Base-by-base conservation (phyloP, 192 early-diverging fungal genomes). In the Chytriomyces hyalinus region DNA sequence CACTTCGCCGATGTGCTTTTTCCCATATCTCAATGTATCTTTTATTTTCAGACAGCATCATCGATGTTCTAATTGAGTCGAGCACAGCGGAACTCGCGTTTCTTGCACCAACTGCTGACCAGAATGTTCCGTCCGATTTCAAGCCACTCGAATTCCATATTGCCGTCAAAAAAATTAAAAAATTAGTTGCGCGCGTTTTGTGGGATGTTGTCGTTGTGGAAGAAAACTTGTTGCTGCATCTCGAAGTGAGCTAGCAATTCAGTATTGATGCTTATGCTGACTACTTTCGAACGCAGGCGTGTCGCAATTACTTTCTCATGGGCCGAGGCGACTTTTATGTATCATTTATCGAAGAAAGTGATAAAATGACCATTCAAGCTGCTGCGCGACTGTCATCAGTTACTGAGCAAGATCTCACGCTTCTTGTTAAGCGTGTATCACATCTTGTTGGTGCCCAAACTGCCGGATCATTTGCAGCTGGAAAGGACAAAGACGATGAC, bases 141-240 rank as follows among this genome's bases (percentile, higher is more conserved):
- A 79, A 77, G 36, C 66, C 78, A 4, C 67, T 79, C 22, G 77
- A 81, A 73, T 75, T 86, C 49, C 68, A 88, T 77, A 80, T 76
- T 9, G 76, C 84, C 0, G 75, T 92, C 6, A 59, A 80, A 51
- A 75, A 73, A 22, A 85, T 93, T 22, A 85, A 91, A 43, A 63
- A 76, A 11, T 84, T 87, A 6, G 87, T 89, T 8, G 89, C 88
- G 9, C 78, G 84, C 22, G 87, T 90, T 75, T 70, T 93, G 46
- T 93, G 88, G 82, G 87, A 87, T 48, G 84, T 89, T 7, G 90
- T 93, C 15, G 87, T 91, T 11, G 83, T 91, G 7, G 88, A 89
- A 11, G 86, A 92, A 9, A 86, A 89, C 62, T 80, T 88, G n/a
- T 62, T 90, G 5, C 63, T 65, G 8, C 88, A 90, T 44, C 64